These are phyloP conservation scores for Penicillium sp. DNA, from an alignment of 2,329 filamentous ascomycete genomes.

Conservation along the genomic window DNA sequence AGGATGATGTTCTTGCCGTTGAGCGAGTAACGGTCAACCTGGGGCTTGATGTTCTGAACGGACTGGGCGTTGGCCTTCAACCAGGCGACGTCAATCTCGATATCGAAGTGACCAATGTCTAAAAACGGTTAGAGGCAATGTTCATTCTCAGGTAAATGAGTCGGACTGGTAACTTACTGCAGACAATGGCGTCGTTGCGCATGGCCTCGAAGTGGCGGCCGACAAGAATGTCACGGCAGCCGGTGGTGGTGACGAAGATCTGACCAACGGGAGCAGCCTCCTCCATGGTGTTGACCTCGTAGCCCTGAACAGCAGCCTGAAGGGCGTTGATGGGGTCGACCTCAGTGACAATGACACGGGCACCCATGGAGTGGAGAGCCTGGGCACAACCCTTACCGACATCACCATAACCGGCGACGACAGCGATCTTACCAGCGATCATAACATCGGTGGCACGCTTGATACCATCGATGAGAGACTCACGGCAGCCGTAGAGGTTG, in stretches of 20 bases:
- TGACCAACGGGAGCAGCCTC: constrained; percentile 84
- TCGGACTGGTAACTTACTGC: constrained; percentile 51
- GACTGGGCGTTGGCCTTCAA: constrained; percentile 93
- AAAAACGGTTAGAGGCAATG: background rate
- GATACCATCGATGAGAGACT: constrained; percentile 98
- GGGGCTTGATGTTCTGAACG: constrained; percentile 98
- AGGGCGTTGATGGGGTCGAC: constrained; percentile 99
- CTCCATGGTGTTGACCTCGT: constrained; percentile 96
- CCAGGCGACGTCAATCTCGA: constrained; percentile 99
- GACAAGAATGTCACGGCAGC: constrained; percentile 95
- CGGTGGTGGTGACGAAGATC: constrained; percentile 99
- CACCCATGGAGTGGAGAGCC: constrained; percentile 95
- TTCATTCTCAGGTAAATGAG: no score
- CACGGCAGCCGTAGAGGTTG: constrained; percentile 99
- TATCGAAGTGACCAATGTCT: constrained; percentile 98
- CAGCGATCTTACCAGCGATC: constrained; percentile 98
- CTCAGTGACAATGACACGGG: constrained; percentile 92
- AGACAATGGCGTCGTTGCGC: constrained; percentile 96
- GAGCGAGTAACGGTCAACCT: constrained; percentile 98
- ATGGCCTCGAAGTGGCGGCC: constrained; percentile 91
- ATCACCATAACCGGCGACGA: constrained; percentile 97
- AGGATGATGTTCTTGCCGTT: constrained; percentile 97
- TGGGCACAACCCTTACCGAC: constrained; percentile 98
- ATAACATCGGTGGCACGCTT: constrained; percentile 99
- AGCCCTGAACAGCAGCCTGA: constrained; percentile 95